Evolutionary conservation across 306 rosid genomes (phyloP), one percentile per base, ranked within the genome.

Genomic region (Gastrolobium villosum): DNA sequence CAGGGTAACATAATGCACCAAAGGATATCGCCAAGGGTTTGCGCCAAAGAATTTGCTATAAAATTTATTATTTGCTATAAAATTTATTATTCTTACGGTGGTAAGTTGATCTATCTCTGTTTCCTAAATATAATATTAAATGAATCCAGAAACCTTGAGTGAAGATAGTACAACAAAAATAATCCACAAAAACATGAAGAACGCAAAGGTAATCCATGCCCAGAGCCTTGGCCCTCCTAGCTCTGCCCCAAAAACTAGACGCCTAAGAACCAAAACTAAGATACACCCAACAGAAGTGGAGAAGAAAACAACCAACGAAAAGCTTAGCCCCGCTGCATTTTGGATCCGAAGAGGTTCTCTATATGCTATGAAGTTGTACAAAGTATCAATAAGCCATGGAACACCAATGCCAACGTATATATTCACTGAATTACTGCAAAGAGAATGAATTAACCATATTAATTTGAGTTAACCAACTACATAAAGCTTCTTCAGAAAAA

Each of bases 161-260:
- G 98, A 95, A 75, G 99, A 92, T 9, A 92, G 82, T 40, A 89
- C 89, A 40, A 92, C 84, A 87, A 95, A 95, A 80, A 89, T 86
- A 55, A 92, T 3, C 99, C 98, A 92, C 52, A 95, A 86, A 34
- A 90, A 70, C 88, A 92, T 91, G 85, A 95, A 89, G 81, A 78
- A 93, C 6, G 49, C 80, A 46, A 40, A 80, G 14, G 99, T 92
- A 75, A 87, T 20, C 98, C 99, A 91, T 2, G 99, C 99, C 98
- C 98, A 95, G 65, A 83, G 83, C 89, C 78, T 92, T 48, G 99
- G 99, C 65, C 99, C 99, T 77, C 99, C 99, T 40, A 95, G 90
- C 82, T 92, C 98, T 53, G 96, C 99, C 2, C 99, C 99, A 68
- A 95, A 80, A 30, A 87, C 75, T 49, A 87, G 71, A 74, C 99